Evolutionary conservation across 805 yeast genomes (phyloP).

Genomic region (Kuraishia ogatae): DNA sequence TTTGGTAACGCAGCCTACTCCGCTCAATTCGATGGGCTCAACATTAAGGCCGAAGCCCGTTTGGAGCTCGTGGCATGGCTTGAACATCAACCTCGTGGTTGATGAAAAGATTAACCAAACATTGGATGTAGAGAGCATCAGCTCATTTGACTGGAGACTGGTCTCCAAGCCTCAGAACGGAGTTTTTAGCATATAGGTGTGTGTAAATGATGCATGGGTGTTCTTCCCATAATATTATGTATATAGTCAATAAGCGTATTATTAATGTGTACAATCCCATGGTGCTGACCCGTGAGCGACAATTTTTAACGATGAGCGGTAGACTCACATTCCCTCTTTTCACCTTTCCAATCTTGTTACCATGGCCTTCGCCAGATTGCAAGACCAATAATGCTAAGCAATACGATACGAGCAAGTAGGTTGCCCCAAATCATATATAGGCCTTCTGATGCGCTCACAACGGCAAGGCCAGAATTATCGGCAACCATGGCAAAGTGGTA

Average conservation of each 20-base stretch:
- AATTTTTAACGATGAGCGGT: no score
- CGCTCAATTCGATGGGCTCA: constrained; percentile 12
- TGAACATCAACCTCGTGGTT: constrained; percentile 46
- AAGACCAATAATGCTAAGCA: neutral
- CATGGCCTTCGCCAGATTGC: neutral
- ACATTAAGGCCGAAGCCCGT: constrained; percentile 27
- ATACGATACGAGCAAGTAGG: neutral
- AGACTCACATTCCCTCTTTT: neutral
- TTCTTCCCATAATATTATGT: constrained; percentile 19
- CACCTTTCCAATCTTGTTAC: neutral
- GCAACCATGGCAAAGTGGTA: neutral
- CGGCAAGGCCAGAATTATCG: neutral
- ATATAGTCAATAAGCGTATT: constrained; percentile 6
- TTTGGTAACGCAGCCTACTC: constrained; percentile 22
- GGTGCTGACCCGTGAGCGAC: no score
- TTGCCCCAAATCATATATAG: neutral
- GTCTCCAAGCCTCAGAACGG: constrained; percentile 54
- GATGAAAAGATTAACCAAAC: constrained; percentile 38
- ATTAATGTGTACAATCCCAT: neutral
- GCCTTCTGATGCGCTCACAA: neutral
- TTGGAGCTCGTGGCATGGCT: constrained; percentile 71
- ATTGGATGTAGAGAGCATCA: constrained; percentile 37
- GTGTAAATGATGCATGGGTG: no score
- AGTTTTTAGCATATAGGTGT: constrained; percentile 15
- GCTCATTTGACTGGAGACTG: constrained; percentile 57